Percentiles rank a stretch among this genome's conserved stretches.
Evolutionary conservation across 352 stramenopile species (phyloP).

Genomic region (Blastocystis sp.): DNA sequence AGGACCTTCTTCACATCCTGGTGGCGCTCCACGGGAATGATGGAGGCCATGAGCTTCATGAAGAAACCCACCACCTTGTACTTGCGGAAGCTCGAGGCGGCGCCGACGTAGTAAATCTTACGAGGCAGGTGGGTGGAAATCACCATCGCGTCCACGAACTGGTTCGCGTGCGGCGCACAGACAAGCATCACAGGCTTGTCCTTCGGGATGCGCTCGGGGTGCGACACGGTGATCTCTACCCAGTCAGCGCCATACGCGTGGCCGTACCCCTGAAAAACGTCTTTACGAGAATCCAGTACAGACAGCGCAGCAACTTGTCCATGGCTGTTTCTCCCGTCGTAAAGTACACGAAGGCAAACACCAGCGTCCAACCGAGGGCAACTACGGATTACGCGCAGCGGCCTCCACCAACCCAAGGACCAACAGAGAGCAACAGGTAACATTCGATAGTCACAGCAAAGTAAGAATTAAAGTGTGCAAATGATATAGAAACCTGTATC

Average conservation of each 20-base stretch:
- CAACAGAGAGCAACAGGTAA: conserved; percentile 38
- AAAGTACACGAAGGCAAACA: conserved; percentile 51
- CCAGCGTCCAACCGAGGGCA: conserved; percentile 39
- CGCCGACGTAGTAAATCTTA: conserved; percentile 65
- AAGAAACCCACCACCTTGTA: conserved; percentile 65
- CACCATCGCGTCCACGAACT: conserved; percentile 65
- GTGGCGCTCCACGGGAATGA: conserved; percentile 66
- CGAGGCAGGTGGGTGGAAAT: conserved; percentile 66
- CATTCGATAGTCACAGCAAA: conserved; percentile 22
- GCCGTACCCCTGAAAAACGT: conserved; percentile 45
- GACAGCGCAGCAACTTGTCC: conserved; percentile 36
- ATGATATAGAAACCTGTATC: background rate
- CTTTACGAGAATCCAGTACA: conserved; percentile 66
- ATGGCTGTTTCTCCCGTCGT: conserved; percentile 68
- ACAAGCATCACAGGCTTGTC: conserved; percentile 68
- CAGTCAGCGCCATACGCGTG: background rate
- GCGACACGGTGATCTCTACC: conserved; percentile 63
- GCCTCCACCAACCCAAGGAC: background rate
- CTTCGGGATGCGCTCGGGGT: conserved; percentile 58
- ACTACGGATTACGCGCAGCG: conserved; percentile 10
- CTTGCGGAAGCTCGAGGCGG: conserved; percentile 67
- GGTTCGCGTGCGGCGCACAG: conserved; percentile 68
- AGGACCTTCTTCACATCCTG: conserved; percentile 60
- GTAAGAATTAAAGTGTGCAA: conserved; percentile 17
- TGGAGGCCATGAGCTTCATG: conserved; percentile 67